Evolutionary conservation across 352 stramenopile species (phyloP), one percentile per base, ranked within the genome.

Genomic region (Globisporangium mamillatum): DNA sequence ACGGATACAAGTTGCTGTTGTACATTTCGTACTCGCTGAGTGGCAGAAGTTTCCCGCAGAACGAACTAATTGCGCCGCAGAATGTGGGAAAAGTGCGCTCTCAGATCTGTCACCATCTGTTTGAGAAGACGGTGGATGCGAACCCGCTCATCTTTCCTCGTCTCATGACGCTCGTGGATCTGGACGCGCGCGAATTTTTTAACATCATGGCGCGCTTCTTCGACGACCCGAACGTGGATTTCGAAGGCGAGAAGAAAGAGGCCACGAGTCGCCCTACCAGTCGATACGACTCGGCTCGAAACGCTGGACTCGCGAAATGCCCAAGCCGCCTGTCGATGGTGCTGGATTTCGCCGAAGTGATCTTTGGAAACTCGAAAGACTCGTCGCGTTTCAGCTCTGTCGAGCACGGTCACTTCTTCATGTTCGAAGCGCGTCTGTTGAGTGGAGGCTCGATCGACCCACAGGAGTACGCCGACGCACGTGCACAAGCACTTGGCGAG

Each of bases 21-120:
- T 98, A 98, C 75, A 79, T 98, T 62, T 94, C 90, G 64, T 97
- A 94, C 63, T 94, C 88, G n/a, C 90, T 98, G 50, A 90, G 76
- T 63, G 94, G 93, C 5, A 88, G 88, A 46, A 86, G 70, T 20
- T 98, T 98, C 70, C 95, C 95, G 1, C 89, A 95, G 68, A 87
- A 93, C 22, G 83, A 90, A 27, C 69, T 72, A 16, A 80, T 95
- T 25, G 73, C 85, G 25, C 68, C 81, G 8, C 73, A 85, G n/a
- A 89, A 95, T 36, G 60, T 89, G 32, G 82, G 81, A 54, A 86
- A 92, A 60, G 84, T 96, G 46, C 81, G 81, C 18, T 82, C 81
- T 1, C 76, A 90, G 63, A 81, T 98, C 36, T 88, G 96, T 55
- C 75, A 90, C 55, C 81, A 98, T 46, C 75, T 98, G 3, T 91